Evolutionary conservation across 805 yeast species (phyloP), one percentile per base, ranked within the genome.

Genomic region (Pichia rugopelliculosa): DNA sequence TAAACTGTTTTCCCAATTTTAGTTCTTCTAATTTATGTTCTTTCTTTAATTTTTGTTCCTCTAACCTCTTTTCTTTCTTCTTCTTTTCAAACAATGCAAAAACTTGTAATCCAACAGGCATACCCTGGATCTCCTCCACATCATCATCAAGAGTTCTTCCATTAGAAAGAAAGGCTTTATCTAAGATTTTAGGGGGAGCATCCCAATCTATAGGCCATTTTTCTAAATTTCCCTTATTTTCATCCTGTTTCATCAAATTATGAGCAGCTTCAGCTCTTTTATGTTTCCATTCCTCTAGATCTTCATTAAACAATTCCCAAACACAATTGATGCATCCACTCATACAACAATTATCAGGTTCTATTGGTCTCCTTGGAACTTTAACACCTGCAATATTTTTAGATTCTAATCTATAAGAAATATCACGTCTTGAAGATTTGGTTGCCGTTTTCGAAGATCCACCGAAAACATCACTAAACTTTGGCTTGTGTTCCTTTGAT

Each of bases 331-430:
- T 81, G 65, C 99, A 91, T 1, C 99, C 99, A 49, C 93, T 82
- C 96, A 89, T 89, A 65, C 99, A 91, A 64, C 99, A 91, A 64
- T 91, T 89, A 56, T 90, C 96, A 1, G 98, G 98, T 56, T 87
- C 96, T 5, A 68, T 70, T 0, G 99, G 98, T 60, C 74, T 76
- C n/a, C 76, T 79, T 3, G 96, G 96, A 0, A 91, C 95, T 8
- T 61, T 63, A 0, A 93, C 71, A 0, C 97, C 97, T 0, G 75
- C 82, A 3, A 76, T 73, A 1, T 55, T 53, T 27, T 62, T 56
- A 8, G 61, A 56, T 27, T 65, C 50, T 1, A 53, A 55, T 44
- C 70, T 54, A 30, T 74, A 64, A 3, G 68, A 60, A 2, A 67
- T 62, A 48, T 67, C 71, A 50, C 70, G 54, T 47, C 71, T 53